Conservation (phyloP, 768 basidiomycete species). For the Candolleomyces aberdarensis region DNA sequence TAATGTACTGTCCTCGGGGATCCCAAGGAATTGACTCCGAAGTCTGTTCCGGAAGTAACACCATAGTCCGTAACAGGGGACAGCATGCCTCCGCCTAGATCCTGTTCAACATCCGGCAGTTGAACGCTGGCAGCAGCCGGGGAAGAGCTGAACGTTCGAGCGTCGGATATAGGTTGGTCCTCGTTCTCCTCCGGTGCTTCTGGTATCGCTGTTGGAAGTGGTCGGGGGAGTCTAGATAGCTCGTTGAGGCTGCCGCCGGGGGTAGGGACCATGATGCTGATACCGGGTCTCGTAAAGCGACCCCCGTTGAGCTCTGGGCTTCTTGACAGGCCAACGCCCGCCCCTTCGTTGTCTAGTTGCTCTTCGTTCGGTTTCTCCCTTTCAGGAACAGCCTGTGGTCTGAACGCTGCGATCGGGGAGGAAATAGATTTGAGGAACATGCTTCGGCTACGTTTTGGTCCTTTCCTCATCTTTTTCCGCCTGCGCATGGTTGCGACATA, state of each 20-base stretch:
- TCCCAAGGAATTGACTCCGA: conserved; percentile 16
- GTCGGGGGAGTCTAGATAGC: background rate
- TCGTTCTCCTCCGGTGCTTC: conserved; percentile 1
- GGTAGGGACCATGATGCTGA: conserved; percentile 6
- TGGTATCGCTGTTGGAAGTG: background rate
- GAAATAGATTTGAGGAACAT: conserved; percentile 32
- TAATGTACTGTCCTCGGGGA: conserved; percentile 13
- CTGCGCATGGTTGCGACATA: conserved; percentile 28
- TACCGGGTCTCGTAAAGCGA: conserved; percentile 2
- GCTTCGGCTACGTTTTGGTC: conserved; percentile 20
- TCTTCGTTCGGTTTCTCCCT: too few species aligned
- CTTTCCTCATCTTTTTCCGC: conserved; percentile 12
- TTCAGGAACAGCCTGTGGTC: background rate
- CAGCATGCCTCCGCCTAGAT: background rate
- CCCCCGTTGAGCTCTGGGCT: too few species aligned
- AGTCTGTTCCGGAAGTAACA: conserved; percentile 13
- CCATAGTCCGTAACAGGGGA: background rate
- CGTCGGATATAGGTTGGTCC: conserved; percentile 5
- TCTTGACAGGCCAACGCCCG: too few species aligned
- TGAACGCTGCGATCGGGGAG: conserved; percentile 17
- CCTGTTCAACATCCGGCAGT: background rate
- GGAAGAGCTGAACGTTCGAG: conserved; percentile 15
- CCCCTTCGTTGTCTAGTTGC: too few species aligned
- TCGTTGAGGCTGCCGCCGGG: background rate
- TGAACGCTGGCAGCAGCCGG: conserved; percentile 10